Evolutionary conservation across 2,329 filamentous ascomycete genomes (phyloP).

Genomic region (Diaporthe eres): DNA sequence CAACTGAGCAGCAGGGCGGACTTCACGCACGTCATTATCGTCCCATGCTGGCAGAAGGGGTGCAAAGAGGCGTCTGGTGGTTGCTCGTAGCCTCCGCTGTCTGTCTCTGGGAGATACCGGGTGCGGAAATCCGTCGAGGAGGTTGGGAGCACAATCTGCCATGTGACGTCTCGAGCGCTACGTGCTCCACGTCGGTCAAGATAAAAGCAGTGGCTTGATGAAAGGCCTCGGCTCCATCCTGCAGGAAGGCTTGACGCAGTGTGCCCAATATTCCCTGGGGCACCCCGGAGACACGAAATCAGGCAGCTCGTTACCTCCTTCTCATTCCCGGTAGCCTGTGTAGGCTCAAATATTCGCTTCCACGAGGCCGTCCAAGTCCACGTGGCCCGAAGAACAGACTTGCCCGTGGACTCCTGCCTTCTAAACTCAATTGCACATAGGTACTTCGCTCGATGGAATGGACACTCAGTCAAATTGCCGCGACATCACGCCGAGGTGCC

Average conservation of each 20-base stretch:
- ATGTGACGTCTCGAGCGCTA: conserved; percentile 17
- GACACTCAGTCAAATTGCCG: background rate
- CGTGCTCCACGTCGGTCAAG: conserved; percentile 23
- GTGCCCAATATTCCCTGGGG: conserved; percentile 16
- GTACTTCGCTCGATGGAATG: background rate
- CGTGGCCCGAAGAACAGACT: background rate
- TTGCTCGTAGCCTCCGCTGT: conserved; percentile 8
- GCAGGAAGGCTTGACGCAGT: conserved; percentile 28
- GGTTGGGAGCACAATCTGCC: conserved; percentile 14
- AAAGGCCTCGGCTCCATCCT: conserved; percentile 6
- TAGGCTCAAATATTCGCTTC: background rate
- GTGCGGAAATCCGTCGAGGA: conserved; percentile 2
- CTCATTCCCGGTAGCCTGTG: background rate
- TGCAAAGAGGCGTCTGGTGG: conserved; percentile 1
- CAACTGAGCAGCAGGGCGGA: background rate
- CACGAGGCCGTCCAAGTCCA: background rate
- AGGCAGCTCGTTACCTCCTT: background rate
- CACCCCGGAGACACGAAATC: conserved; percentile 1
- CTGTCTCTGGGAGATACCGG: background rate
- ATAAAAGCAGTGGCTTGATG: background rate
- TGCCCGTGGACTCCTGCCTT: background rate
- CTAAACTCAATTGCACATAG: background rate
- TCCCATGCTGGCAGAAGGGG: background rate
- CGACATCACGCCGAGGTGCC: background rate
- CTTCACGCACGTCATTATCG: conserved; percentile 25